Base-by-base conservation (phyloP, 306 rosid genomes). In the Trifolium fragiferum region DNA sequence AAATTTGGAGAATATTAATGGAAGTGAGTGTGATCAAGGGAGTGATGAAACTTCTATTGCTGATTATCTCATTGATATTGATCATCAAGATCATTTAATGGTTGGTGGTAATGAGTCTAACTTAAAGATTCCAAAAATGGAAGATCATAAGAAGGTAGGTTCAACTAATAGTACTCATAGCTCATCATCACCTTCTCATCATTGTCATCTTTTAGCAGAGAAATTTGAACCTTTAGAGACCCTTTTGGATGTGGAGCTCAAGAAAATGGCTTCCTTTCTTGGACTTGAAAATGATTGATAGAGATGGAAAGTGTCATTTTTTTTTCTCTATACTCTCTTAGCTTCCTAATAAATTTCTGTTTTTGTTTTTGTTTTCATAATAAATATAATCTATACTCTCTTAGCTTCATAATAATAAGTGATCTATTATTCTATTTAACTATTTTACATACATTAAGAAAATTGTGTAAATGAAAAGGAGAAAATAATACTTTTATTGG, bases 241-340 rank as follows among this genome's bases (percentile, higher is more conserved):
- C 46, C 46, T 77, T 59, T 51, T 73, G 79, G 83, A 82, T 54
- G 80, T 68, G 70, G 86, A 82, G 65, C 80, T 82, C 18, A 69
- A 82, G 70, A 82, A 44, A 6, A 65, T 82, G 65, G 86, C 80
- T 46, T 78, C 82, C 12, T 82, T 82, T 82, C 80, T 82, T 62
- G 86, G 86, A 63, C 58, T 78, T 2, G 82, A 78, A 82, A 78
- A 68, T 73, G 76, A 66, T 46, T 82, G 71, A 37, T 37, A 37
- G 40, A 7, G 40, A 37, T 37, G 10, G 40, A 8, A 37, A 37
- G 10, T 35, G 38, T 33, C 15, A 11, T 43, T 4, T 43, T 43
- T 41, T 41, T 12, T 41, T 1, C 3, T 4, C 3, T 0, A 40
- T 40, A 13, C 13, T 12, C 2, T 12, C 15, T n/a, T n/a, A n/a